Evolutionary conservation across 1,284 basidiomycete genomes (phyloP).

Genomic region (Vanrija humicola): DNA sequence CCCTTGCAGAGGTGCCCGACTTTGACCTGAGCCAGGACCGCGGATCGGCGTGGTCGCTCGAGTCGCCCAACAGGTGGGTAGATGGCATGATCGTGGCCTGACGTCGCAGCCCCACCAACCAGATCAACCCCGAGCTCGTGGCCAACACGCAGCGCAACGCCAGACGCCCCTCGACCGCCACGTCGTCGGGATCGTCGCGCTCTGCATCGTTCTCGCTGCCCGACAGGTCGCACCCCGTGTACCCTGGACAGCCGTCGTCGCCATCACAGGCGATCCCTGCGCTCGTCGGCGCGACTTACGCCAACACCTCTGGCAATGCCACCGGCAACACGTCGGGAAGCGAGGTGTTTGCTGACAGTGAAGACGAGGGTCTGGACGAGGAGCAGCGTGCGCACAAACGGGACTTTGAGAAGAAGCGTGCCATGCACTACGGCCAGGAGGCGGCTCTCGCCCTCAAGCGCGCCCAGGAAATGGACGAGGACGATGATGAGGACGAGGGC

Average conservation of each 20-base stretch:
- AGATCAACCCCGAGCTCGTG: slow-evolving; percentile 1
- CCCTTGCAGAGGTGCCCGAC: slow-evolving; percentile 55
- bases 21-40: slow-evolving; percentile 34
- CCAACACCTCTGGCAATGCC: slow-evolving; percentile 43
- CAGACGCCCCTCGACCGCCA: slow-evolving; percentile 55
- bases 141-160: slow-evolving; percentile 20
- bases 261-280: slow-evolving; percentile 51
- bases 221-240: slow-evolving; percentile 32
- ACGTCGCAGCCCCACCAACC: slow-evolving; percentile 1
- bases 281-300: slow-evolving; percentile 48
- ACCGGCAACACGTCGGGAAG: slow-evolving; percentile 13
- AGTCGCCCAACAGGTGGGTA: too few species aligned
- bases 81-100: neutral
- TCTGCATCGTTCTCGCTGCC: slow-evolving; percentile 67
- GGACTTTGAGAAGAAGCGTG: slow-evolving; percentile 74
- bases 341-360: slow-evolving; percentile 55
- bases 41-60: neutral
- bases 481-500: slow-evolving; percentile 33
- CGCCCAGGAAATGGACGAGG: slow-evolving; percentile 37
- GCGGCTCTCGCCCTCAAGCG: slow-evolving; percentile 78
- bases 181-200: slow-evolving; percentile 70
- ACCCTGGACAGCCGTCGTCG: slow-evolving; percentile 32
- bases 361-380: slow-evolving; percentile 78
- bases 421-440: slow-evolving; percentile 84
- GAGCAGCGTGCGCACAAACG: slow-evolving; percentile 79